Evolutionary conservation across 1,284 basidiomycete species (phyloP), one percentile per base, ranked within the genome.

Genomic region (Earliella scabrosa): DNA sequence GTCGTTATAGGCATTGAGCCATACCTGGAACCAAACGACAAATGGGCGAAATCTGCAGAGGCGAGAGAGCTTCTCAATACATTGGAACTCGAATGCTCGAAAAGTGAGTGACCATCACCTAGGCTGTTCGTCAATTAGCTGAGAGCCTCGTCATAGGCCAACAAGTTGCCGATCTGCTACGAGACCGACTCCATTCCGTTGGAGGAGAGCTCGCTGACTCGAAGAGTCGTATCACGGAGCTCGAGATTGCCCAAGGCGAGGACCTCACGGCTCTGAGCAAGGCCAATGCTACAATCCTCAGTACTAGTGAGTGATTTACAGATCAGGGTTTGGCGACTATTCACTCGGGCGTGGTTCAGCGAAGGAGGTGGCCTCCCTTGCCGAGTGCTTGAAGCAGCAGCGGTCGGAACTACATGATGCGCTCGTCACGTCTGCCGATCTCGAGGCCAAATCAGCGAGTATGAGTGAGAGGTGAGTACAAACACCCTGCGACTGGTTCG

Each of bases 81-180:
- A 8, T 56, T 75, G 6, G 63, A 69, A 48, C 36, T 60, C 9
- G 72, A 73, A 41, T 69, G 66, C 52, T 55, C 62, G 0, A 70
- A 67, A 32, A 64, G 73, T 71, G 48, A 49, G 66, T 50, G 16
- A 18, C 26, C 21, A 44, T 34, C 24, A 16, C 10, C 0, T 5
- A 27, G 2, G 4, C 32, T n/a, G 16, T 8, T 1, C 36, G 10
- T n/a, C 13, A 14, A 20, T 16, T 16, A 36, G 44, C 31, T 55
- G 18, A 41, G 27, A 26, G 29, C 23, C 45, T 36, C 23, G 48
- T 45, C 47, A 16, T 43, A 76, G 73, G 68, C 20, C 68, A 70
- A 26, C 69, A 76, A 56, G 73, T 75, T 2, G 64, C 69, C 11
- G 73, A 75, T 44, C 59, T 76, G 3, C 66, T 75, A 4, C 71